Conservation (phyloP, 1,284 basidiomycete species). For the Puccinia triticina region DNA sequence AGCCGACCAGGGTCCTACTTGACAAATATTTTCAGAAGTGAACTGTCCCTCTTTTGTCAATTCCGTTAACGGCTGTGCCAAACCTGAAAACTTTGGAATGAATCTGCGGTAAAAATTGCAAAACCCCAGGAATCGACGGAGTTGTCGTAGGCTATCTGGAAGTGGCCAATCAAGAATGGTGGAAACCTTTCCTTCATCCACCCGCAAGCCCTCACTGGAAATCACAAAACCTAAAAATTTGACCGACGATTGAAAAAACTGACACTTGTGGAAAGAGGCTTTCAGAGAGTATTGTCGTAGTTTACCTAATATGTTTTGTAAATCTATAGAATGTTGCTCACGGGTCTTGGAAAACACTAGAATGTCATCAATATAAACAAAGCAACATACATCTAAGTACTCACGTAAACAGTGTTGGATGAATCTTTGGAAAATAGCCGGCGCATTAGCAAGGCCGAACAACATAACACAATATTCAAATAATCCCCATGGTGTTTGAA, state of each 20-base stretch:
- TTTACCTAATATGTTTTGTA: neutral
- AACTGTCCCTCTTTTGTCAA: too few relatives aligned
- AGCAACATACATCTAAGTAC: constrained; percentile 32
- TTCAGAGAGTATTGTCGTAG: neutral
- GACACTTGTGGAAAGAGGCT: constrained; percentile 17
- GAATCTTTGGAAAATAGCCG: constrained; percentile 30
- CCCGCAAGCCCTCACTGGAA: neutral
- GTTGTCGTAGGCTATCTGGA: neutral
- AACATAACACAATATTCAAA: constrained; percentile 24
- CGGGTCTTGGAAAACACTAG: constrained; percentile 21
- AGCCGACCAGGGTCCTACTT: too few relatives aligned
- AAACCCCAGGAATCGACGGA: too few relatives aligned
- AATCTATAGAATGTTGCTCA: neutral
- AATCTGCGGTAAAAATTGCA: too few relatives aligned
- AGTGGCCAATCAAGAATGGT: constrained; percentile 28
- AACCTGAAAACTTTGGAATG: too few relatives aligned
- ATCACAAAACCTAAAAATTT: constrained; percentile 36
- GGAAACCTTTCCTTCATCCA: neutral
- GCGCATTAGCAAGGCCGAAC: constrained; percentile 28
- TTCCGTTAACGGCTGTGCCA: too few relatives aligned
- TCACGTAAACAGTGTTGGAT: constrained; percentile 29
- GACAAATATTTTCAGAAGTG: too few relatives aligned
- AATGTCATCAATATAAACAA: constrained; percentile 42
- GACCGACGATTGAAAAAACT: constrained; percentile 19
- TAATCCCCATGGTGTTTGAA: constrained; percentile 51